phyloP scores from a whole-genome alignment of 306 rosid species.

The Neltuma alba region DNA sequence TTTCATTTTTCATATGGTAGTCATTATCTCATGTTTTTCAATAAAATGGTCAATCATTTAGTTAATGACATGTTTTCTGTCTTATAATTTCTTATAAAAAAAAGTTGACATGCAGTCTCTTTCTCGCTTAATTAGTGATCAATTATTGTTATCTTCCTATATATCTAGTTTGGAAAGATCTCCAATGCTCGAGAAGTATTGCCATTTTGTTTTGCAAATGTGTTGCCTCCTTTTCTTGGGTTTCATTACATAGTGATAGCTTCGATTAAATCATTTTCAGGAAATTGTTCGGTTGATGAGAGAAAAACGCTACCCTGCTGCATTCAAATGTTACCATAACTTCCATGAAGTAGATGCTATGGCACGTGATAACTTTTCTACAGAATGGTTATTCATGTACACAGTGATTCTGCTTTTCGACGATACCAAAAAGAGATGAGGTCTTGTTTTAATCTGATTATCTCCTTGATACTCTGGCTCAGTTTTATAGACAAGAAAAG shows the following conservation, averaged over 20 bases:
- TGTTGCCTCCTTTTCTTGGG: constrained; percentile 24
- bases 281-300: constrained; percentile 79
- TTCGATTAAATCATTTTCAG: constrained; percentile 51
- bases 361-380: constrained; percentile 75
- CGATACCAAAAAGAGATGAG: constrained; percentile 91
- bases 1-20: neutral
- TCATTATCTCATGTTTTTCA: constrained; percentile 13
- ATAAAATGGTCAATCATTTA: constrained; percentile 17
- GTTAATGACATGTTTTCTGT: constrained; percentile 20
- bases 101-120: constrained; percentile 6
- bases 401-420: constrained; percentile 79
- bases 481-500: constrained; percentile 21
- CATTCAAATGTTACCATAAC: constrained; percentile 91
- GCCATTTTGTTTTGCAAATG: constrained; percentile 26
- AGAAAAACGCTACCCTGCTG: constrained; percentile 80
- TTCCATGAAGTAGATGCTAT: constrained; percentile 65
- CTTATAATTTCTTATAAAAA: constrained; percentile 8
- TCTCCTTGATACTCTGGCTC: constrained; percentile 19
- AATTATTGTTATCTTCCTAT: constrained; percentile 8
- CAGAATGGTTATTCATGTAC: constrained; percentile 96
- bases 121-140: constrained; percentile 16
- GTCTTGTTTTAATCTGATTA: constrained; percentile 43
- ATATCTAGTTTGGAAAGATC: constrained; percentile 13
- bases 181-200: constrained; percentile 20
- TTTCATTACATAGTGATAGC: constrained; percentile 31